These are phyloP conservation scores for Carex littledalei DNA, from an alignment of 176 grass and related monocot species.

Conservation along the genomic window DNA sequence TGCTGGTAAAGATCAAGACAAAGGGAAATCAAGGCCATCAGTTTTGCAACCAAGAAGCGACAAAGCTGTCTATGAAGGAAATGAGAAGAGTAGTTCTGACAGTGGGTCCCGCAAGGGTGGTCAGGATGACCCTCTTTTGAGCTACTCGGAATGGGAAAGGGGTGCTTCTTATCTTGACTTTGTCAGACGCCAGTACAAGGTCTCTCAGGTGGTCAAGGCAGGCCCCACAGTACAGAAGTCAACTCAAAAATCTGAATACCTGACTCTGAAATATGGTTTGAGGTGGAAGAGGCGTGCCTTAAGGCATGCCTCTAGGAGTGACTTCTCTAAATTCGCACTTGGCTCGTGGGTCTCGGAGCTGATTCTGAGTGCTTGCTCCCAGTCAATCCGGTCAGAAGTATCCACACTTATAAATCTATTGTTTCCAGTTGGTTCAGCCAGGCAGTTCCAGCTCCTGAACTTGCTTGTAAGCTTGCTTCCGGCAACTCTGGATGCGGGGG, in stretches of 20 bases:
- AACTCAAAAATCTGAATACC: conserved; percentile 61
- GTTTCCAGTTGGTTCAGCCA: conserved; percentile 70
- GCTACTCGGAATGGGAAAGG: conserved; percentile 94
- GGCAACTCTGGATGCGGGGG: conserved; percentile 65
- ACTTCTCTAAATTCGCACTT: conserved; percentile 87
- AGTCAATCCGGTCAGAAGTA: conserved; percentile 95
- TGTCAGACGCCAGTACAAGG: conserved; percentile 88
- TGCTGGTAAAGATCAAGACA: conserved; percentile 59
- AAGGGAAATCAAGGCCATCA: conserved; percentile 53
- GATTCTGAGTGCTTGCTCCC: conserved; percentile 97
- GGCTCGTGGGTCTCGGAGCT: conserved; percentile 92
- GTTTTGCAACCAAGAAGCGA: conserved; percentile 54
- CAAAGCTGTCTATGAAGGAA: conserved; percentile 30
- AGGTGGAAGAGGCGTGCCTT: conserved; percentile 88
- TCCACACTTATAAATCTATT: conserved; percentile 82
- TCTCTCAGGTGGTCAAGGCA: conserved; percentile 66
- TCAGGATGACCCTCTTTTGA: conserved; percentile 75
- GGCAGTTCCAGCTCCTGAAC: conserved; percentile 87
- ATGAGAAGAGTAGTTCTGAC: conserved; percentile 45
- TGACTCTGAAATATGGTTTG: conserved; percentile 83
- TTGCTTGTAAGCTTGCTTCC: conserved; percentile 82
- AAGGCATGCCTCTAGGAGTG: conserved; percentile 60
- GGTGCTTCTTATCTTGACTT: conserved; percentile 98
- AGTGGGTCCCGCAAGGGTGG: conserved; percentile 40
- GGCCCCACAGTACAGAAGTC: conserved; percentile 40